These are phyloP conservation scores for Dittrichia graveolens DNA, from an alignment of 129 eudicot genomes.

Conservation along the genomic window DNA sequence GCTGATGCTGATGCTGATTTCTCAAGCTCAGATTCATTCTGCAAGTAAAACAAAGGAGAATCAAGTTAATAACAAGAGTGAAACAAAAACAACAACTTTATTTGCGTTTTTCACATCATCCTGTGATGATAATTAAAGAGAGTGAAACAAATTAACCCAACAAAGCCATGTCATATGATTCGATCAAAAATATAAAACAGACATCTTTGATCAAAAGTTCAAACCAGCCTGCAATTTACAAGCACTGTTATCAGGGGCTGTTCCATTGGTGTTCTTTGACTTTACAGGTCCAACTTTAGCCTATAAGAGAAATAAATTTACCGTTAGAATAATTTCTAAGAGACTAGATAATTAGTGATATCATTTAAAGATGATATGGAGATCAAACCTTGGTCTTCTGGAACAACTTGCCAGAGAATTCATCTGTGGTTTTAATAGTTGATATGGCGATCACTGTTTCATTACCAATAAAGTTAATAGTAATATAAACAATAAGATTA, in stretches of 20 bases:
- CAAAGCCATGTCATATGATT: neutral
- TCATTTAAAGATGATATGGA: neutral
- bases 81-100: constrained; percentile 1
- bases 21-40: constrained; percentile 8
- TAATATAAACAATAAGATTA: neutral
- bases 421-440: constrained; percentile 29
- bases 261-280: constrained; percentile 18
- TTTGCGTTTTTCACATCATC: constrained; percentile 20
- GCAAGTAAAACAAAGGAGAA: neutral
- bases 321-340: constrained; percentile 1
- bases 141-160: neutral
- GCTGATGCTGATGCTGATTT: constrained; percentile 8
- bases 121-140: constrained; percentile 1
- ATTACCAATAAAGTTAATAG: neutral
- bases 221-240: constrained; percentile 27
- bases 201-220: neutral
- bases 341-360: neutral
- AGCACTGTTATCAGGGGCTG: constrained; percentile 17
- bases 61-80: constrained; percentile 13
- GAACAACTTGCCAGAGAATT: constrained; percentile 15
- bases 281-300: constrained; percentile 7
- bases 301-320: constrained; percentile 9
- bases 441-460: constrained; percentile 34
- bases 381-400: constrained; percentile 37
- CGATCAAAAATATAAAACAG: neutral